Conservation (phyloP, 1,139 yeast genomes). For the Sugiyamaella sp. region DNA sequence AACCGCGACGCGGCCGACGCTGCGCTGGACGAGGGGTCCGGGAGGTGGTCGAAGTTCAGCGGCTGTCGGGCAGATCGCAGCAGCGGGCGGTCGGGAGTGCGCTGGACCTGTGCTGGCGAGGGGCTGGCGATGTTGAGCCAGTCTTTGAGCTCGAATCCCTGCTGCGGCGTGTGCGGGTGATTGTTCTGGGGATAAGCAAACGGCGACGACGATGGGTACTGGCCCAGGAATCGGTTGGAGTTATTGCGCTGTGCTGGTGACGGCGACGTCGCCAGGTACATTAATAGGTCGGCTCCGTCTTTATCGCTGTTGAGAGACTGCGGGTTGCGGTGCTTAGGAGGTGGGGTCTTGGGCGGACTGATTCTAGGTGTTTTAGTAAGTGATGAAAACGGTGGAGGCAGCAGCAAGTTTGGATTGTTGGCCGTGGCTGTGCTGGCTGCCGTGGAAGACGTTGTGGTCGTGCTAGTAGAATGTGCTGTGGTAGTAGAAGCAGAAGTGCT, state of each 20-base stretch:
- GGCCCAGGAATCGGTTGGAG: slow-evolving; percentile 22
- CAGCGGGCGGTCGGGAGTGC: slow-evolving; percentile 26
- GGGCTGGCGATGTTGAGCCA: slow-evolving; percentile 80
- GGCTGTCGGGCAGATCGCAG: slow-evolving; percentile 29
- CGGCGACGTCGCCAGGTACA: slow-evolving; percentile 86
- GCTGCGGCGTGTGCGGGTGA: slow-evolving; percentile 42
- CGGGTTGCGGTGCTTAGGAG: slow-evolving; percentile 26
- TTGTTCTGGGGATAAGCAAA: slow-evolving; percentile 20
- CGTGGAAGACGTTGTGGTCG: background rate
- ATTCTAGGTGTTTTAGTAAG: slow-evolving; percentile 22
- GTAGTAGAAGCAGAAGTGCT: background rate
- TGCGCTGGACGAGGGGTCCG: background rate
- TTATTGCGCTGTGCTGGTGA: slow-evolving; percentile 55
- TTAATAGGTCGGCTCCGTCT: slow-evolving; percentile 80
- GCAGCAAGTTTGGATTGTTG: slow-evolving; percentile 3
- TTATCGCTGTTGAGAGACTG: slow-evolving; percentile 47
- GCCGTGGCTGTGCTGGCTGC: background rate
- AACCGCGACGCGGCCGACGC: slow-evolving; percentile 11
- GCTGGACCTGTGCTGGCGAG: slow-evolving; percentile 50
- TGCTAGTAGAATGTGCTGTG: background rate
- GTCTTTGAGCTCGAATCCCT: slow-evolving; percentile 81
- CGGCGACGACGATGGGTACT: slow-evolving; percentile 28
- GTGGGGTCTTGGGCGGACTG: slow-evolving; percentile 34
- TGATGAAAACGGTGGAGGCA: slow-evolving; percentile 11
- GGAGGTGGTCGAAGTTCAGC: slow-evolving; percentile 28